Base-by-base conservation (phyloP, 129 eudicot genomes). In the Logfia minima region DNA sequence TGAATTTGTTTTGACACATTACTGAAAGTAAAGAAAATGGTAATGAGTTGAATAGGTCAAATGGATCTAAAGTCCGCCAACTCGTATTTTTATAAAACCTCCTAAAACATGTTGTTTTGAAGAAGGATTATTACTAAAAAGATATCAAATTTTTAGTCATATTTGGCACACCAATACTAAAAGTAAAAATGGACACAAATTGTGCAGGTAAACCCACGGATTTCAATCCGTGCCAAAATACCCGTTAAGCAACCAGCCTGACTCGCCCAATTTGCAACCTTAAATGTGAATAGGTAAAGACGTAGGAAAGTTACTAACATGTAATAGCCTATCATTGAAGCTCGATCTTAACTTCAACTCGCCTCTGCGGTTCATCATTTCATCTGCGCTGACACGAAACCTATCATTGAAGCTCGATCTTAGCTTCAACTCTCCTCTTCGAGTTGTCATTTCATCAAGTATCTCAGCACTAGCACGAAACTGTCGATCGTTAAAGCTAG, bases 341-440 rank as follows among this genome's bases (percentile, higher is more conserved):
- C 96, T 88, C 6, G 89, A 69, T 80, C 98, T 75, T 37, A 72
- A 80, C 84, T 90, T 92, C 75, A 92, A 74, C 62, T 90, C 93
- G 67, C 96, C 93, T 82, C 98, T 92, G 62, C 34, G 88, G 13
- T 96, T 86, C 51, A 86, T 83, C 77, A 84, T 79, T 84, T 92
- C 94, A 58, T 92, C 96, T 23, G 81, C 63, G 51, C 59, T 80
- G 4, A 73, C 86, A 75, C 67, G 90, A 53, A 81, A 70, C 78
- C 89, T 74, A 8, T 87, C 96, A 18, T 81, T 89, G 75, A 86
- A 88, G 90, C 96, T 88, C 1, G 88, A 80, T 81, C 94, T 80
- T 34, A 72, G 82, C 85, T 86, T 90, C 82, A 92, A 74, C 55
- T 92, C 96, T n/a, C 98, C 94, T 82, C 92, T 92, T 77, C 59